Evolutionary conservation across 345 rosid genomes (phyloP), one percentile per base, ranked within the genome.

Genomic region (Sonneratia caseolaris): DNA sequence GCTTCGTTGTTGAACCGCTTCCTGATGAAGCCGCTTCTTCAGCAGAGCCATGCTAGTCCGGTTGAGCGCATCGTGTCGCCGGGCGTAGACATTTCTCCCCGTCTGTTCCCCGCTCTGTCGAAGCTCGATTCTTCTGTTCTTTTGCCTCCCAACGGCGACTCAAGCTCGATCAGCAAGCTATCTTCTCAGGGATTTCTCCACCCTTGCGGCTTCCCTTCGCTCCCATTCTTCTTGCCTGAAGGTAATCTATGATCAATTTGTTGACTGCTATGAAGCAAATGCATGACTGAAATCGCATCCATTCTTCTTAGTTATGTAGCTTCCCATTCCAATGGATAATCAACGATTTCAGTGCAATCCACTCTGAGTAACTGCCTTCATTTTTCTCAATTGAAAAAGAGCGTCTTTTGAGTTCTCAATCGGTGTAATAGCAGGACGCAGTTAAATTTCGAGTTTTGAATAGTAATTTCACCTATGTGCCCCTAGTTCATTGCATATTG

Each of bases 211-310:
- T 86, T 91, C 72, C 97, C 98, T 49, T 90, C 95, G 42, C 86
- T 90, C 72, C 83, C 77, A 57, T 94, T 94, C 90, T 94, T 86
- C 91, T 78, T 91, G 72, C 97, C 98, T 13, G 88, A 91, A n/a
- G 97, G 97, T 94, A 75, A 64, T 43, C 0, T 37, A 70, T 51
- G 7, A 59, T 66, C 32, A 24, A 37, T 70, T 32, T 37, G 32
- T 32, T 45, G 16, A 21, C 35, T 19, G 70, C 32, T 40, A 32
- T 38, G 32, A 38, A 8, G 48, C 51, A 24, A 38, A 6, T 68
- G 2, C 18, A 6, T 1, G 42, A n/a, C 27, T 27, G 7, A 19
- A 42, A 18, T 45, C 15, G 13, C 15, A 47, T 9, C 5, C 14
- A 47, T 47, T 2, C 9, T 47, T 9, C 13, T 13, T 47, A 13